Conservation (phyloP, 495 filamentous ascomycete genomes). For the Penicillium cinerascens region DNA sequence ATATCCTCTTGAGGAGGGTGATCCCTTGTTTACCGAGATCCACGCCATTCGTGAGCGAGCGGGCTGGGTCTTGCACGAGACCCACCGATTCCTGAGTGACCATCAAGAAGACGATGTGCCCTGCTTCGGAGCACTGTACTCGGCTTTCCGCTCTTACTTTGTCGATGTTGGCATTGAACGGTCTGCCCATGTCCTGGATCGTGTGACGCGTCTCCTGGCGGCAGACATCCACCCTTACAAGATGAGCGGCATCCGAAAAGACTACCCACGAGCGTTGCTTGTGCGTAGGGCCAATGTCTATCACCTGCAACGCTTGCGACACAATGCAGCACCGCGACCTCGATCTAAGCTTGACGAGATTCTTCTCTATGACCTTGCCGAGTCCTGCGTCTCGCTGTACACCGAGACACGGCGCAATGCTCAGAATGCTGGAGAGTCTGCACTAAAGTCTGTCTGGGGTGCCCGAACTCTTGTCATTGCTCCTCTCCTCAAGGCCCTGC, state of each 20-base stretch:
- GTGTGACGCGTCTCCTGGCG: conserved; percentile 73
- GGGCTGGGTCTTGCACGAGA: conserved; percentile 75
- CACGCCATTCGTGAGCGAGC: conserved; percentile 76
- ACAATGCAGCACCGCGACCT: conserved; percentile 83
- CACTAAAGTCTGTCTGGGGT: conserved; percentile 86
- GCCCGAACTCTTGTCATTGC: conserved; percentile 85
- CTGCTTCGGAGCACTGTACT: conserved; percentile 90
- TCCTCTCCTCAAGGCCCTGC: conserved; percentile 71
- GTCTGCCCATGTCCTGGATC: conserved; percentile 88
- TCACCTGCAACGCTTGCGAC: conserved; percentile 85
- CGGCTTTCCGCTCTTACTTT: conserved; percentile 92
- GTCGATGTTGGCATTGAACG: conserved; percentile 95
- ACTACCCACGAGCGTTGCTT: conserved; percentile 85
- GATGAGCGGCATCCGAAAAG: conserved; percentile 85
- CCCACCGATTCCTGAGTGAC: conserved; percentile 76
- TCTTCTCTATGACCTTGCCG: conserved; percentile 80
- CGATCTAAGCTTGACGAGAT: conserved; percentile 80
- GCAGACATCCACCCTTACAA: conserved; percentile 90
- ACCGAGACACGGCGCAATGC: conserved; percentile 92
- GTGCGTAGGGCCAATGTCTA: conserved; percentile 90
- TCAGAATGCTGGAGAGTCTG: conserved; percentile 87
- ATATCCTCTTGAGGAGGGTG: conserved; percentile 67
- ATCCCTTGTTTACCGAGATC: conserved; percentile 64
- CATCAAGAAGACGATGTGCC: conserved; percentile 94
- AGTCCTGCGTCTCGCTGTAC: conserved; percentile 90